Conservation (phyloP, 805 yeast species). For the Wickerhamia fluorescens region DNA sequence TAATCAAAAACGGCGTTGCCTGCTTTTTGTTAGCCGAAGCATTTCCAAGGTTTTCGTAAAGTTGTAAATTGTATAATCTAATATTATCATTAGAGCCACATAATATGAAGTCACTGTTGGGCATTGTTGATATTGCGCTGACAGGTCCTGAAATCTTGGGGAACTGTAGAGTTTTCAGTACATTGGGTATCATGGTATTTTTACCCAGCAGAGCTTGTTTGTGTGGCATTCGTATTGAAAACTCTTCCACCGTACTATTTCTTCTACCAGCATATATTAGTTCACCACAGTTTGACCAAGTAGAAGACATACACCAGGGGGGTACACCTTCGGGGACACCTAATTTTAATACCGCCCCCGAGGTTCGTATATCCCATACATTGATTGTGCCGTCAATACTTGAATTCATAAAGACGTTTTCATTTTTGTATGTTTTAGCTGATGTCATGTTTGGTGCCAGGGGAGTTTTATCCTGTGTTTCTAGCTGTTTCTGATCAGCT, state of each 20-base stretch:
- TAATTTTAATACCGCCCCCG: constrained; percentile 39
- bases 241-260: constrained; percentile 79
- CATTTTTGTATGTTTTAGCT: constrained; percentile 21
- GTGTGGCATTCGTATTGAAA: constrained; percentile 54
- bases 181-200: constrained; percentile 36
- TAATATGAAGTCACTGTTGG: constrained; percentile 68
- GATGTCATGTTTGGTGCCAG: constrained; percentile 5
- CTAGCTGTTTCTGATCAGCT: constrained; percentile 6
- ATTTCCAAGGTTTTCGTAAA: constrained; percentile 27
- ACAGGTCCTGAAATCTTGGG: constrained; percentile 91
- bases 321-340: constrained; percentile 63
- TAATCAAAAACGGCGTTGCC: constrained; percentile 73
- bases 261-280: constrained; percentile 79
- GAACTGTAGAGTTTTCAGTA: constrained; percentile 56
- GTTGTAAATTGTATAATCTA: constrained; percentile 69
- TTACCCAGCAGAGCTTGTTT: constrained; percentile 11
- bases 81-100: constrained; percentile 91
- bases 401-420: constrained; percentile 64
- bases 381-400: constrained; percentile 76
- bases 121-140: constrained; percentile 70
- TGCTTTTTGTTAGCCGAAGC: constrained; percentile 25
- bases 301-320: constrained; percentile 90
- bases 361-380: constrained; percentile 73
- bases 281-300: constrained; percentile 85
- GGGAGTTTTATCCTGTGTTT: constrained; percentile 1